Percentiles rank a stretch among this genome's conserved stretches.
Conservation (phyloP, 78 protist genomes). For the Mantamonas sphyraenae region DNA sequence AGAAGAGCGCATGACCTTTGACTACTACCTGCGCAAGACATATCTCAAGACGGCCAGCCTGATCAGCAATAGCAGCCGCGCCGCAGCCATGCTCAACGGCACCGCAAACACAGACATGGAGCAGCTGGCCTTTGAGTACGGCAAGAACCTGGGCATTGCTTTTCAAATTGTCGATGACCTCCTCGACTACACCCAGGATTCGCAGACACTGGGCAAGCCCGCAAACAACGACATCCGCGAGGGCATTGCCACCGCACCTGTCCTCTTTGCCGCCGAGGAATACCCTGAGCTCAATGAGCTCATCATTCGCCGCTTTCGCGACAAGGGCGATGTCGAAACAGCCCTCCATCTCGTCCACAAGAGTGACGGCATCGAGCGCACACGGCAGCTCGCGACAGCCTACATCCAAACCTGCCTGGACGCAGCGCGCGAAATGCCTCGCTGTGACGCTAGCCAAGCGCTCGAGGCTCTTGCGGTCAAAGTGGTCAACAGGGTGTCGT, state of each 20-base stretch:
- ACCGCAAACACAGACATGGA: background rate
- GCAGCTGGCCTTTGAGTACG: conserved; percentile 29
- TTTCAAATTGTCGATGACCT: conserved; percentile 81
- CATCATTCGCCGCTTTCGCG: conserved; percentile 55
- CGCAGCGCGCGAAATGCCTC: background rate
- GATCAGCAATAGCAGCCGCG: conserved; percentile 43
- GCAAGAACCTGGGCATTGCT: conserved; percentile 81
- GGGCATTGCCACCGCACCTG: conserved; percentile 85
- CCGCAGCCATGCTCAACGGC: conserved; percentile 26
- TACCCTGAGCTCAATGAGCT: conserved; percentile 52
- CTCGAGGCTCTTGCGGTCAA: background rate
- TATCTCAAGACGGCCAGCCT: conserved; percentile 81
- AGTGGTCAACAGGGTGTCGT: too few relatives aligned
- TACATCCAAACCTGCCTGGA: background rate
- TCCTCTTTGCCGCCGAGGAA: conserved; percentile 68
- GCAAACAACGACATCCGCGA: conserved; percentile 38
- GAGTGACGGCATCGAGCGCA: conserved; percentile 36
- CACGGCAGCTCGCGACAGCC: conserved; percentile 34
- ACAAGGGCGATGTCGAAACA: conserved; percentile 50
- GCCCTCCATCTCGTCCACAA: conserved; percentile 22
- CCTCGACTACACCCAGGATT: conserved; percentile 62
- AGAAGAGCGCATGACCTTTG: conserved; percentile 14
- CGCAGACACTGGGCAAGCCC: conserved; percentile 66
- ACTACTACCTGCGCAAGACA: conserved; percentile 68
- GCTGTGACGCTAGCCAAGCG: background rate